Evolutionary conservation across 2,329 filamentous ascomycete species (phyloP).

Genomic region (Thelonectria olida): DNA sequence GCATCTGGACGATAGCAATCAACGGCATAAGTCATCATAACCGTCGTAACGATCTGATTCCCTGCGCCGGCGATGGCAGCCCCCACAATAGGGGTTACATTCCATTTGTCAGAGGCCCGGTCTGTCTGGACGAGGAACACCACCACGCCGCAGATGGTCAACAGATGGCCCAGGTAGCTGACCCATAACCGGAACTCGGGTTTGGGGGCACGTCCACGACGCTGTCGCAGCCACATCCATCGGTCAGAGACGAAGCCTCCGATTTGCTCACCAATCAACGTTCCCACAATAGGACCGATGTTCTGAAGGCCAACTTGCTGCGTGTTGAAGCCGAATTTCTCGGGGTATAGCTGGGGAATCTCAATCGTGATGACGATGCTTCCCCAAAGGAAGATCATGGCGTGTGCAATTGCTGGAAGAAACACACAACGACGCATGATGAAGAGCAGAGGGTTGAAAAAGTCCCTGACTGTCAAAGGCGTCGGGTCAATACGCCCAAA

Average conservation of each 20-base stretch:
- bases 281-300: slow-evolving; percentile 64
- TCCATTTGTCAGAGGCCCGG: slow-evolving; percentile 56
- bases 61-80: slow-evolving; percentile 61
- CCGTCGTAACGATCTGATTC: slow-evolving; percentile 69
- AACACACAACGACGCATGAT: slow-evolving; percentile 7
- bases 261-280: slow-evolving; percentile 65
- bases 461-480: slow-evolving; percentile 15
- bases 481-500: slow-evolving; percentile 29
- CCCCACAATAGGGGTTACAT: slow-evolving; percentile 65
- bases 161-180: slow-evolving; percentile 60
- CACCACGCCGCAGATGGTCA: slow-evolving; percentile 61
- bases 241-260: slow-evolving; percentile 62
- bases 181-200: slow-evolving; percentile 68
- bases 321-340: slow-evolving; percentile 64
- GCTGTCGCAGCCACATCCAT: slow-evolving; percentile 57
- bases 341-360: slow-evolving; percentile 65
- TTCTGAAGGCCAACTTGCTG: slow-evolving; percentile 68
- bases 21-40: slow-evolving; percentile 67
- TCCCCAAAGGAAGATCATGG: slow-evolving; percentile 63
- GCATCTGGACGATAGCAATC: slow-evolving; percentile 64
- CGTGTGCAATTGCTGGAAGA: slow-evolving; percentile 58
- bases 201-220: slow-evolving; percentile 41
- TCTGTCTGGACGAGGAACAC: slow-evolving; percentile 63
- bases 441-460: slow-evolving; percentile 25
- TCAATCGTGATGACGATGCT: slow-evolving; percentile 58